These are phyloP conservation scores for Diphasiastrum complanatum DNA, from an alignment of 83 land plant genomes.

Conservation along the genomic window DNA sequence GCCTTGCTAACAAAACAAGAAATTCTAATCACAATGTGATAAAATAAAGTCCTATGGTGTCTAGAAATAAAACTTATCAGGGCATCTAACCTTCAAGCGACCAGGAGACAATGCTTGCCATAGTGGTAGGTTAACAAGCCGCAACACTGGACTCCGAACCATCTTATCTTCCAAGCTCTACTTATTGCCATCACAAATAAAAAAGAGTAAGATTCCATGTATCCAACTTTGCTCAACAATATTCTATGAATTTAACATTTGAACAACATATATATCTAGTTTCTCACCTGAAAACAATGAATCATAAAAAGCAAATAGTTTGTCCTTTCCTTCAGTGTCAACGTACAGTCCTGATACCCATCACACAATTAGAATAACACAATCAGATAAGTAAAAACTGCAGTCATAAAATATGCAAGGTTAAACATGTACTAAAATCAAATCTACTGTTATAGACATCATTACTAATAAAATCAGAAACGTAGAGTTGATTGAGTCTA, in stretches of 20 bases:
- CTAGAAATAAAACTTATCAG: too few species aligned
- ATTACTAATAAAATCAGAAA: too few species aligned
- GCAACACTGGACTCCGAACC: constrained; percentile 69
- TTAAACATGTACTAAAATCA: too few species aligned
- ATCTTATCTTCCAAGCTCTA: constrained; percentile 97
- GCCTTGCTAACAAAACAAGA: too few species aligned
- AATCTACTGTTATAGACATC: too few species aligned
- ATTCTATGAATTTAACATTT: background rate
- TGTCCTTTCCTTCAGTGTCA: constrained; percentile 78
- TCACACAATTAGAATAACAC: background rate
- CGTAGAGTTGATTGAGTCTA: too few species aligned
- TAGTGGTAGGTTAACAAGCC: constrained; percentile 63
- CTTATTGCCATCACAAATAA: background rate
- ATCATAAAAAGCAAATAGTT: constrained; percentile 94
- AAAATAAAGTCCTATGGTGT: too few species aligned
- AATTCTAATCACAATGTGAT: too few species aligned
- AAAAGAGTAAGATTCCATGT: background rate
- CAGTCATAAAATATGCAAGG: constrained; percentile 7
- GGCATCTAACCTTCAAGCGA: constrained; percentile 63
- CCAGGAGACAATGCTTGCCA: constrained; percentile 91
- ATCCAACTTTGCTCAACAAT: background rate
- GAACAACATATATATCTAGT: constrained; percentile 6
- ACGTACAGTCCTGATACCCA: constrained; percentile 38
- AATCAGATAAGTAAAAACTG: background rate
- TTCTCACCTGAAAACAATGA: constrained; percentile 87